These are phyloP conservation scores for Diphasiastrum complanatum DNA, from an alignment of 83 land plant genomes.

Conservation along the genomic window DNA sequence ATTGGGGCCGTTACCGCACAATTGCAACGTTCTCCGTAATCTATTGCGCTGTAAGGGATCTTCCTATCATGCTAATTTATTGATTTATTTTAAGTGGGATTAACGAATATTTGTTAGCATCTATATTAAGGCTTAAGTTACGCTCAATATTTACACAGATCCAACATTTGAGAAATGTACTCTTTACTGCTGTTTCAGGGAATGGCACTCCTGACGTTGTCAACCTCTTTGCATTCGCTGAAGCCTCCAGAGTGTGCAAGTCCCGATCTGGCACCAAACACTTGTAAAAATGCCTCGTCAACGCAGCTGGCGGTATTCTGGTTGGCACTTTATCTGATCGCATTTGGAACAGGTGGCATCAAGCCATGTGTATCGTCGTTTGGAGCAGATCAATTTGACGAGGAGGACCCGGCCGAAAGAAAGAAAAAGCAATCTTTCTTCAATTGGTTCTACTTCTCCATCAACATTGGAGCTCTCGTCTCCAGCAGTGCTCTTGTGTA, in stretches of 20 bases:
- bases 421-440: background rate
- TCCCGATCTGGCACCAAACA: background rate
- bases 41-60: background rate
- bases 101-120: background rate
- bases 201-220: constrained; percentile 1
- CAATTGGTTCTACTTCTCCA: too few relatives aligned
- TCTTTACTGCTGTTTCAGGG: too few relatives aligned
- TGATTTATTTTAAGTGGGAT: background rate
- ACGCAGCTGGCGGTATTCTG: background rate
- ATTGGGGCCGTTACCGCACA: constrained; percentile 1
- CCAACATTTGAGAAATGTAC: too few relatives aligned
- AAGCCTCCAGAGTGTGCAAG: background rate
- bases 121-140: background rate
- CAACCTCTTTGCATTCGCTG: background rate
- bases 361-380: too few relatives aligned
- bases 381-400: too few relatives aligned
- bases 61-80: too few relatives aligned
- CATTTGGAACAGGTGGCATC: too few relatives aligned
- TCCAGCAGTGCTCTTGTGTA: background rate
- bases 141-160: too few relatives aligned
- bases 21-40: background rate
- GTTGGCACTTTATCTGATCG: background rate
- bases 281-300: too few relatives aligned
- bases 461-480: constrained; percentile 1
- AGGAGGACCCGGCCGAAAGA: background rate